Evolutionary conservation across 345 rosid genomes (phyloP).

Genomic region (Populus deltoides): DNA sequence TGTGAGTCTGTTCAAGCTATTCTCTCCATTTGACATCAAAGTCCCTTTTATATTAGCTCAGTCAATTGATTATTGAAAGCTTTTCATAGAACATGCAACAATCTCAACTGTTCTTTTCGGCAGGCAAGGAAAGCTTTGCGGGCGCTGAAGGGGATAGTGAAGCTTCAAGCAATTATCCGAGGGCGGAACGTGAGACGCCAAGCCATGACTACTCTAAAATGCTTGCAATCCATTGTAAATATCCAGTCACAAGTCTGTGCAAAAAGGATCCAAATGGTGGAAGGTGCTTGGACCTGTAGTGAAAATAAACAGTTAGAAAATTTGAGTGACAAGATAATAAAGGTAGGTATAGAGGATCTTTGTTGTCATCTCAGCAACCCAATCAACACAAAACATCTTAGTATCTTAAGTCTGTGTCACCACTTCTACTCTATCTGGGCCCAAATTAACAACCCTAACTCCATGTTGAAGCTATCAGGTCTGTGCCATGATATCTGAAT

Average conservation of each 20-base stretch:
- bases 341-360: slow-evolving; percentile 28
- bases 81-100: neutral
- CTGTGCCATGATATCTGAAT: too few species aligned
- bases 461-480: too few species aligned
- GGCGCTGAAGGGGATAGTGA: slow-evolving; percentile 88
- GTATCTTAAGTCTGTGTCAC: too few species aligned
- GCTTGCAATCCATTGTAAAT: slow-evolving; percentile 77
- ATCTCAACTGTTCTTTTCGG: neutral
- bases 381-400: too few species aligned
- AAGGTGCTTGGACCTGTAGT: slow-evolving; percentile 32
- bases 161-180: slow-evolving; percentile 84
- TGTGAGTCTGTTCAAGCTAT: slow-evolving; percentile 41
- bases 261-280: slow-evolving; percentile 43
- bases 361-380: neutral
- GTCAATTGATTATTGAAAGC: neutral
- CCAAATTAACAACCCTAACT: too few species aligned
- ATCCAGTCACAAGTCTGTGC: slow-evolving; percentile 71
- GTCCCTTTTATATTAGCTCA: neutral
- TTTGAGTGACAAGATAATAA: slow-evolving; percentile 51
- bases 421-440: too few species aligned
- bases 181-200: slow-evolving; percentile 81
- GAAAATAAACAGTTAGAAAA: slow-evolving; percentile 45
- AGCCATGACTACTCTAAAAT: slow-evolving; percentile 68
- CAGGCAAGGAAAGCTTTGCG: slow-evolving; percentile 89
- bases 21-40: neutral